Evolutionary conservation across 495 filamentous ascomycete genomes (phyloP), one percentile per base, ranked within the genome.

Genomic region (Terfezia boudieri): DNA sequence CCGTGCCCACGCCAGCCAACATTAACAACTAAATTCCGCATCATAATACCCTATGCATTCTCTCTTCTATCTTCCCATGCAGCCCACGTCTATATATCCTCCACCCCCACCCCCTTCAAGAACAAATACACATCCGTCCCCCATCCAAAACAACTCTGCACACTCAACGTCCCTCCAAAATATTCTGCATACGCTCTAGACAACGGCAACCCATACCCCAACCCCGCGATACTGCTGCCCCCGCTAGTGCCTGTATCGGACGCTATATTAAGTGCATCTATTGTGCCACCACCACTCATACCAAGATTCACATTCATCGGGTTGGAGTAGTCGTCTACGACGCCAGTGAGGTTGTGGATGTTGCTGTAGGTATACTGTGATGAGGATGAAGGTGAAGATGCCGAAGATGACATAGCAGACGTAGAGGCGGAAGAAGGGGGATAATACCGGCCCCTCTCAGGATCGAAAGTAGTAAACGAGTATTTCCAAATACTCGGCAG

Each of bases 151-250:
- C 95, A 64, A 62, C 85, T 94, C 73, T 96, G 90, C 55, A 98
- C 80, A 8, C 77, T 78, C 58, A 98, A 86, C n/a, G 89, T 86
- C 1, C 90, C 90, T 2, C 90, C 90, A 72, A 98, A 98, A 63
- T 96, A 95, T 69, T 98, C 88, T 0, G 90, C 90, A 69, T 98
- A 98, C 0, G 90, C 89, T 59, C 90, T 75, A 52, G 87, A 86
- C 38, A 98, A 68, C 41, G 90, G 90, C 56, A 98, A 61, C 11
- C 90, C 90, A 68, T 98, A 98, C 2, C 90, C 90, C 26, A 98
- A 70, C 1, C 90, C 87, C 0, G 90, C 90, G 56, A 98, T 87
- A 53, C 80, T 86, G 61, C 62, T 60, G 7, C 62, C 56, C 22
- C 64, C 63, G 8, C 37, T 51, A 3, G 51, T 50, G 2, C 59